These are phyloP conservation scores for Phylloporus rhodoxanthus DNA, from an alignment of 768 basidiomycete species.

Conservation along the genomic window DNA sequence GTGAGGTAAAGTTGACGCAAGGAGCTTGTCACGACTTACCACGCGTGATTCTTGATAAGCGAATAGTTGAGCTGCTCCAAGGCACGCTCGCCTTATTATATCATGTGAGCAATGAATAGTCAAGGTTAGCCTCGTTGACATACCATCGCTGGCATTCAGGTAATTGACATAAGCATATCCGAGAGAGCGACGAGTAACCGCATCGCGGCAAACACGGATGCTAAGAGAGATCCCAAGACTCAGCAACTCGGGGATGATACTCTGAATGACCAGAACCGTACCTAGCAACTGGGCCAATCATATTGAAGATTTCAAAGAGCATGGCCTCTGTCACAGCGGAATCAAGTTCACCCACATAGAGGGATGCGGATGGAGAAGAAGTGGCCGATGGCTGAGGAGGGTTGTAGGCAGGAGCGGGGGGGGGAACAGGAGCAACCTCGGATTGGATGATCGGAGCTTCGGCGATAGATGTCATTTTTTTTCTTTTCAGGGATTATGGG, in stretches of 20 bases:
- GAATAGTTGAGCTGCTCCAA: conserved; percentile 99
- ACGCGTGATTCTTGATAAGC: conserved; percentile 95
- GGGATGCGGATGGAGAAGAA: conserved; percentile 80
- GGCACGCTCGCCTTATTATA: conserved; percentile 79
- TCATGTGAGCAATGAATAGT: not conserved
- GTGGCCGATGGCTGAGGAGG: conserved; percentile 46
- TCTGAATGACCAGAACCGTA: conserved; percentile 33
- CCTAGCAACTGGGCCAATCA: conserved; percentile 99
- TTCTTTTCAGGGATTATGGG: conserved; percentile 47
- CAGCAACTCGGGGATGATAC: not conserved
- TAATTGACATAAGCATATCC: conserved; percentile 99
- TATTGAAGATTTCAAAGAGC: conserved; percentile 99
- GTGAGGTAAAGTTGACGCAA: not conserved
- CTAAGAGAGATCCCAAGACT: conserved; percentile 33
- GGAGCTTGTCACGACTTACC: conserved; percentile 44
- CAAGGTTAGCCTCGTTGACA: conserved; percentile 19
- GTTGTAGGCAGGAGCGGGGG: conserved; percentile 51
- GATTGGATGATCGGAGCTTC: conserved; percentile 51
- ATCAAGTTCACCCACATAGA: conserved; percentile 99
- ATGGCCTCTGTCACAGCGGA: conserved; percentile 97
- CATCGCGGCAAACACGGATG: conserved; percentile 99
- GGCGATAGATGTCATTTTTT: conserved; percentile 49
- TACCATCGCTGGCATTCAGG: conserved; percentile 89
- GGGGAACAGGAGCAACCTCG: conserved; percentile 41
- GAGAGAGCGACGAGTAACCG: conserved; percentile 97